Evolutionary conservation across 2,329 filamentous ascomycete species (phyloP), one percentile per base, ranked within the genome.

Genomic region (Pseudocercospora pini-densiflorae): DNA sequence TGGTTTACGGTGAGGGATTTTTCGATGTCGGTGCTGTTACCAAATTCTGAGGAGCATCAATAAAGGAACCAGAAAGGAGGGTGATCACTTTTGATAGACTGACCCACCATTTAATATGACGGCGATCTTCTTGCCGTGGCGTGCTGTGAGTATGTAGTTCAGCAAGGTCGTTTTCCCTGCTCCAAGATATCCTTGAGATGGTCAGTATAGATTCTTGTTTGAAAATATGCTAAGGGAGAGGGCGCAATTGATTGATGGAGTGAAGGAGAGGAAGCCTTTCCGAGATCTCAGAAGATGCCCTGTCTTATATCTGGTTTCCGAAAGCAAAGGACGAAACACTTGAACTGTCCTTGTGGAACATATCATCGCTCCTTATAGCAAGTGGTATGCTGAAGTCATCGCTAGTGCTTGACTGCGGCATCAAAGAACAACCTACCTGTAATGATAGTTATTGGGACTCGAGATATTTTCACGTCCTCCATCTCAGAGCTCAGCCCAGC

Each of bases 61-160:
- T 40, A 62, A 16, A 21, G n/a, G 40, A 4, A 24, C 19, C 14
- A 3, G 23, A 19, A 27, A 19, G 29, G 21, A 14, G 29, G 27
- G 10, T 10, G n/a, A 16, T 27, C 57, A 53, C 55, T 27, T 67
- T 23, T 16, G 45, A 12, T 49, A 27, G 3, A 63, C 64, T 62
- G 53, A 84, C 78, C 76, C 75, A 81, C 92, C 93, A 79, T 99
- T 99, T 83, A 99, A 88, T 64, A 99, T 98, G 14, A 99, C 95
- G 10, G 95, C 95, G 78, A 99, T 95, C 76, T 93, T 97, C 85
- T 98, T 98, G 78, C 94, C 94, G 85, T 99, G 95, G 68, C 94
- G 90, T 65, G 94, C 93, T 29, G 91, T 97, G 61, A 99, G 84
- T 68, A 99, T 98, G 78, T 98, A 97, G 79, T 99, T 98, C 65